Conservation (phyloP, 163 green algal genomes). For the Chlamydomonas reinhardtii region DNA sequence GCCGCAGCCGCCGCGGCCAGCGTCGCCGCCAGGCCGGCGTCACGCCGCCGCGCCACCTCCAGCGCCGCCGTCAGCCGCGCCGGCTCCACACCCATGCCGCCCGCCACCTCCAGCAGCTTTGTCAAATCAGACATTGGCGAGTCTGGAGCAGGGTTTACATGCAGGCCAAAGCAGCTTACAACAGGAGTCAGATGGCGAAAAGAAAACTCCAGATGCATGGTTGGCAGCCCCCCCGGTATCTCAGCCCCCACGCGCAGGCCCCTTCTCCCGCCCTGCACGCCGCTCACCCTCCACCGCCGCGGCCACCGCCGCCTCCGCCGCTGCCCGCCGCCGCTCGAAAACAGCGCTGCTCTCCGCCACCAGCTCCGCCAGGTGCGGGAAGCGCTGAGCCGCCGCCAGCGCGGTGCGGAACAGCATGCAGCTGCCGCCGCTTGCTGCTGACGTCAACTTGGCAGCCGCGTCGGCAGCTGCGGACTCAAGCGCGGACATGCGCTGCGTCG, state of each 20-base stretch:
- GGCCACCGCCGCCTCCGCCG: slow-evolving; percentile 1
- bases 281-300: background rate
- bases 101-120: slow-evolving; percentile 1
- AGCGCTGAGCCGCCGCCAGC: slow-evolving; percentile 13
- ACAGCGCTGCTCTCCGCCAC: background rate
- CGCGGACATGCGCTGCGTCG: background rate
- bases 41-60: slow-evolving; percentile 14
- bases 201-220: too few species aligned
- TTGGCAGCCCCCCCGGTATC: too few species aligned
- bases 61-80: background rate
- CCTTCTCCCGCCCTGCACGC: background rate
- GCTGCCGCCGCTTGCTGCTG: background rate
- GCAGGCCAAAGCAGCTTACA: too few species aligned
- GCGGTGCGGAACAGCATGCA: background rate
- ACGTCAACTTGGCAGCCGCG: background rate
- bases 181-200: too few species aligned
- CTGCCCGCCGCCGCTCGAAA: slow-evolving; percentile 3
- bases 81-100: background rate
- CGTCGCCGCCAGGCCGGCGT: background rate
- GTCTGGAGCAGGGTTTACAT: background rate
- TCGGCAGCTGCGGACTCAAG: background rate
- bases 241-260: too few species aligned
- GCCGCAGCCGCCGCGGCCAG: slow-evolving; percentile 19
- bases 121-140: background rate
- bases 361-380: slow-evolving; percentile 13